These are phyloP conservation scores for Aspergillus egyptiacus DNA, from an alignment of 495 filamentous ascomycete species.

Conservation along the genomic window DNA sequence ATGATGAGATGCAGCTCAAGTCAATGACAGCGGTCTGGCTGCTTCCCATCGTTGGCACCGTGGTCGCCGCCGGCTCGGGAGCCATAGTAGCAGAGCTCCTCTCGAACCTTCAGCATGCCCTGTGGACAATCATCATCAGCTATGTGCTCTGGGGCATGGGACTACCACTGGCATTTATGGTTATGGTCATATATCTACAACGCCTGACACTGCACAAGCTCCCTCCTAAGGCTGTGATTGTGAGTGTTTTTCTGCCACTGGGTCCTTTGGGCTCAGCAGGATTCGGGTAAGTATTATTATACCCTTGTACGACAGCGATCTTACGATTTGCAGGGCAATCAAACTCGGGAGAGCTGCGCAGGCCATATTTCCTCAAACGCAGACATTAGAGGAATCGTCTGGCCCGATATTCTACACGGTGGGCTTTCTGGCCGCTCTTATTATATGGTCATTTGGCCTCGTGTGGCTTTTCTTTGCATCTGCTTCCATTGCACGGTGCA, in stretches of 20 bases:
- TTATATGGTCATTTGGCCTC: constrained; percentile 57
- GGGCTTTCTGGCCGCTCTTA: constrained; percentile 46
- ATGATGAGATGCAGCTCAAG: constrained; percentile 26
- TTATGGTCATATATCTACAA: constrained; percentile 57
- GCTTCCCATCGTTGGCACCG: constrained; percentile 52
- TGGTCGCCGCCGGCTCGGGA: constrained; percentile 55
- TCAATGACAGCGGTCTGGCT: constrained; percentile 57
- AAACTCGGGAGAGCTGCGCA: constrained; percentile 49
- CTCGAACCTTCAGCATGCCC: constrained; percentile 44
- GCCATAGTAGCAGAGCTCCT: constrained; percentile 50
- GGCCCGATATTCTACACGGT: constrained; percentile 50
- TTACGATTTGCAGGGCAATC: constrained; percentile 33
- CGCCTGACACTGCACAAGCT: constrained; percentile 52
- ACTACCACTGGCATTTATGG: constrained; percentile 46
- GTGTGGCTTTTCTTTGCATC: constrained; percentile 59
- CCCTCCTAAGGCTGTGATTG: constrained; percentile 53
- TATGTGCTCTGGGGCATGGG: constrained; percentile 59
- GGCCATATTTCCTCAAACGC: constrained; percentile 44
- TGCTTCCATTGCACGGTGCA: constrained; percentile 26
- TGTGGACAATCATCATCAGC: constrained; percentile 50
- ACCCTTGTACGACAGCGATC: neutral
- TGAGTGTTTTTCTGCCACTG: constrained; percentile 55
- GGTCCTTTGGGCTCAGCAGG: constrained; percentile 56
- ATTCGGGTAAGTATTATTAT: constrained; percentile 31
- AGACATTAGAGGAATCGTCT: constrained; percentile 35